phyloP scores from a whole-genome alignment of 176 grass and related monocot genomes.

The Oryza glumipatula region DNA sequence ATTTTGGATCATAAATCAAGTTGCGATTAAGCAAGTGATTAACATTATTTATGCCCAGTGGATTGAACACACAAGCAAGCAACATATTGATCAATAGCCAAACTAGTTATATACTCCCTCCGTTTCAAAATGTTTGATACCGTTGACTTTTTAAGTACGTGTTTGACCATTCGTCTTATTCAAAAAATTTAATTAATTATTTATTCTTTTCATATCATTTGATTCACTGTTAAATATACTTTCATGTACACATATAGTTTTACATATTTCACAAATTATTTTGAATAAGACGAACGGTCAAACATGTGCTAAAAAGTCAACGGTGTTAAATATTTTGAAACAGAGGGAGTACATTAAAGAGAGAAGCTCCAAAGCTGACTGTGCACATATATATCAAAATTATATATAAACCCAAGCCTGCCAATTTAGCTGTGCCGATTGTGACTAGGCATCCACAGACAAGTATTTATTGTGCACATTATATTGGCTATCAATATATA shows the following conservation, averaged over 20 bases:
- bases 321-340: no score
- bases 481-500: not conserved
- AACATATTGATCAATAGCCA: not conserved
- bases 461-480: conserved; percentile 38
- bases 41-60: not conserved
- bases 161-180: no score
- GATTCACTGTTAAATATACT: no score
- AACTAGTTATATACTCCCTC: not conserved
- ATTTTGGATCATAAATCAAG: not conserved
- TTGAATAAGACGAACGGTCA: no score
- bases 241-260: no score
- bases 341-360: not conserved
- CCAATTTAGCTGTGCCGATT: conserved; percentile 33
- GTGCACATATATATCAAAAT: not conserved
- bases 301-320: no score
- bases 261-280: no score
- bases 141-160: no score
- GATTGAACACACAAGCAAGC: not conserved
- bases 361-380: not conserved
- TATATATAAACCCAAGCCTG: not conserved
- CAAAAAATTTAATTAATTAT: no score
- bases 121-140: no score
- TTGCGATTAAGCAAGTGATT: not conserved
- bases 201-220: no score
- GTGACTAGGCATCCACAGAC: conserved; percentile 41